phyloP scores from a whole-genome alignment of 1,139 yeast genomes.

The Tardiomyces depauwii region DNA sequence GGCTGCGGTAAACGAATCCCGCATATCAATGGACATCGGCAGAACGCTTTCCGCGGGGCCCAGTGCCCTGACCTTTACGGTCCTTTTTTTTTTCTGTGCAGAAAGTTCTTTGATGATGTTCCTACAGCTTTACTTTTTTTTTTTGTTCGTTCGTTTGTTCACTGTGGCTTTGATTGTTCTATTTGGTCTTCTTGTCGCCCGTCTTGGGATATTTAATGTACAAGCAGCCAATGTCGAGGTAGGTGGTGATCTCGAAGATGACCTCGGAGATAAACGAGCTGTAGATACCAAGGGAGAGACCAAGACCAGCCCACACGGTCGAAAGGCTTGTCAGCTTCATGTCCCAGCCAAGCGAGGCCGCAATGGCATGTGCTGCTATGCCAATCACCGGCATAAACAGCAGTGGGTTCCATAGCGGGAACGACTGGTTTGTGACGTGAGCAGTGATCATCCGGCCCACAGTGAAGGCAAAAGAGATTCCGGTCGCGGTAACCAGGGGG shows the following conservation, averaged over 20 bases:
- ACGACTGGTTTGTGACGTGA: slow-evolving; percentile 68
- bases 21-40: not conserved
- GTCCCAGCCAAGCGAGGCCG: slow-evolving; percentile 24
- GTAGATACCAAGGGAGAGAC: slow-evolving; percentile 66
- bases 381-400: slow-evolving; percentile 57
- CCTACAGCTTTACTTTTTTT: not conserved
- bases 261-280: slow-evolving; percentile 72
- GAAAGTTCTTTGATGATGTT: not conserved
- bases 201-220: slow-evolving; percentile 63
- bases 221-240: slow-evolving; percentile 76
- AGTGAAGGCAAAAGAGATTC: slow-evolving; percentile 65
- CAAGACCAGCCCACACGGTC: slow-evolving; percentile 59
- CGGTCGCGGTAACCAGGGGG: slow-evolving; percentile 58
- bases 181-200: not conserved
- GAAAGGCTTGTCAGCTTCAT: slow-evolving; percentile 14
- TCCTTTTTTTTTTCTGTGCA: not conserved
- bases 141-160: no score
- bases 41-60: not conserved
- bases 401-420: slow-evolving; percentile 66
- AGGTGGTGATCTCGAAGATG: slow-evolving; percentile 70
- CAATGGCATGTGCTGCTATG: slow-evolving; percentile 28
- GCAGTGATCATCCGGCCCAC: slow-evolving; percentile 88
- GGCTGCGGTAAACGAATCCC: not conserved
- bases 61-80: not conserved
- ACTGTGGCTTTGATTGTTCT: not conserved